These are phyloP conservation scores for Penicilliopsis zonata DNA, from an alignment of 495 filamentous ascomycete genomes.

Conservation along the genomic window DNA sequence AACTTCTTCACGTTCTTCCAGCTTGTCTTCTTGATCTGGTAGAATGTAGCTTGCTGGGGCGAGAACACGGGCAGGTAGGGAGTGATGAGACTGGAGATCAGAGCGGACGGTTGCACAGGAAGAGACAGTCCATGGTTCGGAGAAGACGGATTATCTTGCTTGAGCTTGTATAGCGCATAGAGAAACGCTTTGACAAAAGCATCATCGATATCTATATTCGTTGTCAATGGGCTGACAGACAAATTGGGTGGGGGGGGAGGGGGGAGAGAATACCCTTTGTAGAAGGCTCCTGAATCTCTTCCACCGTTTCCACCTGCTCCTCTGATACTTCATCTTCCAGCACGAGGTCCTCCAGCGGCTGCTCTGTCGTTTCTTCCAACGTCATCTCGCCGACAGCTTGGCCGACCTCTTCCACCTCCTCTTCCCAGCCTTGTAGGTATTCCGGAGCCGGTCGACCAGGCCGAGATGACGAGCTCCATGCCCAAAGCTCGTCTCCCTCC, in stretches of 20 bases:
- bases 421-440: slow-evolving; percentile 34
- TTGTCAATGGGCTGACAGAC: too few species aligned
- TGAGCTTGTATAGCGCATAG: slow-evolving; percentile 46
- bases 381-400: slow-evolving; percentile 26
- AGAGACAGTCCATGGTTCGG: slow-evolving; percentile 44
- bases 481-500: slow-evolving; percentile 65
- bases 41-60: slow-evolving; percentile 39
- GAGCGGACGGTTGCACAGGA: slow-evolving; percentile 50
- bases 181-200: slow-evolving; percentile 58
- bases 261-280: slow-evolving; percentile 52
- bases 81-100: slow-evolving; percentile 54
- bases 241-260: too few species aligned
- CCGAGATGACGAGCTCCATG: slow-evolving; percentile 44
- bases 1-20: slow-evolving; percentile 69
- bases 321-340: slow-evolving; percentile 11
- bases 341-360: slow-evolving; percentile 4
- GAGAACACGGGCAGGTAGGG: slow-evolving; percentile 54
- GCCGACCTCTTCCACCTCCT: slow-evolving; percentile 19
- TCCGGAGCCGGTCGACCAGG: slow-evolving; percentile 40
- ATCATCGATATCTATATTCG: slow-evolving; percentile 50
- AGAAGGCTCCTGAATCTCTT: slow-evolving; percentile 38
- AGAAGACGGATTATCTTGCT: slow-evolving; percentile 34
- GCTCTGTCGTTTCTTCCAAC: slow-evolving; percentile 13
- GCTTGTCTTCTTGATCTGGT: slow-evolving; percentile 64
- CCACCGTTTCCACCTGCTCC: slow-evolving; percentile 16